Evolutionary conservation across 352 stramenopile species (phyloP), one percentile per base, ranked within the genome.

Genomic region (Phytophthora lateralis): DNA sequence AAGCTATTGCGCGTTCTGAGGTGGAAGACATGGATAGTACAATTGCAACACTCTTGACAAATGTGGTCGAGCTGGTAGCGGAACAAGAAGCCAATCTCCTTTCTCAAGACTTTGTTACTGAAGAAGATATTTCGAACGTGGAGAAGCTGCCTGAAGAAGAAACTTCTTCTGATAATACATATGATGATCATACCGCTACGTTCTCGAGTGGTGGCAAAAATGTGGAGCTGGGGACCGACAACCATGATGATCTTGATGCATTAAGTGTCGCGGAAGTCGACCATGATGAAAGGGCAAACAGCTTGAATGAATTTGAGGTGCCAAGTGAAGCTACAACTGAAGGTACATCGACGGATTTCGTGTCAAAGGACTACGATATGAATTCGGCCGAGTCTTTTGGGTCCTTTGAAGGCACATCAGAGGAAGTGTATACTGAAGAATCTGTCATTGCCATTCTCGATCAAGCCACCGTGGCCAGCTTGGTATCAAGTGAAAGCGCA

Each of bases 11-110:
- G 0, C 30, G 27, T 34, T 1, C 14, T 7, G 44, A 43, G 6
- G 10, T 47, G n/a, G 27, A 37, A 35, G 29, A 37, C 35, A 21
- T 41, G 7, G 29, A 52, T 27, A 48, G 37, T 26, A 32, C 52
- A 35, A 21, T 53, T 21, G 46, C 29, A 27, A 35, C n/a, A 11
- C 15, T 57, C n/a, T 17, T 60, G 24, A 41, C 35, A 37, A 44
- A 15, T 38, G 8, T 47, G 34, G 20, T 63, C 27, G 35, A 46
- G 21, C 39, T 53, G 15, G 15, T 63, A 45, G 35, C 43, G 6
- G 34, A 47, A 26, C 24, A 48, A 49, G 50, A 39, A 24, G 12
- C 15, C 3, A 18, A 21, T 47, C 21, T 34, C 4, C n/a, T 26
- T 20, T 47, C 21, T 41, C 1, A n/a, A 14, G 27, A 9, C 9